phyloP scores from a whole-genome alignment of 495 filamentous ascomycete species.

The Penicillium diatomitis region DNA sequence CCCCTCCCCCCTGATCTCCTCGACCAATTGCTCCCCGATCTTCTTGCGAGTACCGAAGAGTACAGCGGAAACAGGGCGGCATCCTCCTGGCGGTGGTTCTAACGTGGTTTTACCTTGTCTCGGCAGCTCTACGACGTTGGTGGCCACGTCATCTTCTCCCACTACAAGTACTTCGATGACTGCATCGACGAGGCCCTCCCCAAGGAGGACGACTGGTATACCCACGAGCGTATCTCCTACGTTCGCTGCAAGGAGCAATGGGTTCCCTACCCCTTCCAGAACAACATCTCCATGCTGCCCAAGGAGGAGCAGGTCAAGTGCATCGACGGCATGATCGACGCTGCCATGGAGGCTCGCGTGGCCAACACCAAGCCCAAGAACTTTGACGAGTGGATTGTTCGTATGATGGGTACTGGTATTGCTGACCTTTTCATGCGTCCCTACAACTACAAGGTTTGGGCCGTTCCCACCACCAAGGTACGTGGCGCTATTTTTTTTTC shows the following conservation, averaged over 20 bases:
- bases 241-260: slow-evolving; percentile 92
- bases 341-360: slow-evolving; percentile 75
- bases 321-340: slow-evolving; percentile 96
- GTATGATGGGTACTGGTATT: slow-evolving; percentile 82
- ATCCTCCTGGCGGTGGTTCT: too few species aligned
- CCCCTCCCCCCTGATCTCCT: background rate
- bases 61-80: too few species aligned
- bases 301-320: slow-evolving; percentile 95
- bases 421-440: slow-evolving; percentile 98
- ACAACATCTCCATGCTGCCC: slow-evolving; percentile 98
- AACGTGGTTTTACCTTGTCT: background rate
- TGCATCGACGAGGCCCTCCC: slow-evolving; percentile 94
- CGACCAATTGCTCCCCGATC: background rate
- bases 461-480: slow-evolving; percentile 96
- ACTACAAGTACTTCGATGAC: slow-evolving; percentile 99
- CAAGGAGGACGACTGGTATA: slow-evolving; percentile 90
- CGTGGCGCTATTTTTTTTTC: slow-evolving; percentile 8
- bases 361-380: slow-evolving; percentile 83
- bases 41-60: background rate
- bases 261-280: slow-evolving; percentile 99
- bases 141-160: slow-evolving; percentile 99
- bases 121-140: slow-evolving; percentile 93
- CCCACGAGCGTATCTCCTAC: slow-evolving; percentile 96
- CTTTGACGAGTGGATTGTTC: slow-evolving; percentile 98
- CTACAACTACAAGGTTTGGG: slow-evolving; percentile 99